These are phyloP conservation scores for Amanita fuliginea DNA, from an alignment of 768 basidiomycete genomes.

Conservation along the genomic window DNA sequence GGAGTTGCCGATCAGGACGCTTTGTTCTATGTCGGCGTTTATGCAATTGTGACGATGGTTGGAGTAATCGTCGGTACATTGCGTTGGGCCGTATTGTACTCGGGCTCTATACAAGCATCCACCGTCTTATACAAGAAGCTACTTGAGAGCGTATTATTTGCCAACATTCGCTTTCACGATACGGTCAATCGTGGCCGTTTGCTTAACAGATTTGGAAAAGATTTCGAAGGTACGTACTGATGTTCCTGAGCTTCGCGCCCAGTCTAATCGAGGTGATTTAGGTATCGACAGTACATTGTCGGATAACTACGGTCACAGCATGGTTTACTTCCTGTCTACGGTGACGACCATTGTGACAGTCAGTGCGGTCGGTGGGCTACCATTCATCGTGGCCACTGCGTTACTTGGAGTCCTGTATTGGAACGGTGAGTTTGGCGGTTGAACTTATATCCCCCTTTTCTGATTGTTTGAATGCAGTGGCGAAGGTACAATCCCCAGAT, in stretches of 20 bases:
- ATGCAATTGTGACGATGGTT: constrained; percentile 33
- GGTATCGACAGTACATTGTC: constrained; percentile 77
- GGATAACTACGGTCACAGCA: constrained; percentile 77
- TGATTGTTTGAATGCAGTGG: constrained; percentile 2
- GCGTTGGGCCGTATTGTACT: constrained; percentile 56
- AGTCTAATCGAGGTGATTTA: constrained; percentile 14
- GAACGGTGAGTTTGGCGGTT: constrained; percentile 36
- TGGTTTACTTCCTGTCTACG: constrained; percentile 61
- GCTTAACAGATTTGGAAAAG: constrained; percentile 81
- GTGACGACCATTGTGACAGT: constrained; percentile 64
- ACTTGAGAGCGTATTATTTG: constrained; percentile 72
- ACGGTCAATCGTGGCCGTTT: constrained; percentile 79
- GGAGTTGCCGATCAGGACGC: constrained; percentile 27
- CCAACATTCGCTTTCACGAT: constrained; percentile 88
- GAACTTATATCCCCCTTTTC: neutral
- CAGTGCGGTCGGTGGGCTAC: constrained; percentile 66
- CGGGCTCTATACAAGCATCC: constrained; percentile 65
- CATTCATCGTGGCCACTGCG: constrained; percentile 54
- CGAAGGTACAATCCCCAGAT: neutral
- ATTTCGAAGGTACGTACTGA: constrained; percentile 56
- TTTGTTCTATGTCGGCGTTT: constrained; percentile 51
- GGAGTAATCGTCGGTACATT: constrained; percentile 37
- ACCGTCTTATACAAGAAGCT: constrained; percentile 61
- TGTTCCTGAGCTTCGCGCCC: constrained; percentile 9
- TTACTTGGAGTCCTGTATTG: constrained; percentile 57